Evolutionary conservation across 2,329 filamentous ascomycete genomes (phyloP).

Genomic region (Cordyceps pruinosa): DNA sequence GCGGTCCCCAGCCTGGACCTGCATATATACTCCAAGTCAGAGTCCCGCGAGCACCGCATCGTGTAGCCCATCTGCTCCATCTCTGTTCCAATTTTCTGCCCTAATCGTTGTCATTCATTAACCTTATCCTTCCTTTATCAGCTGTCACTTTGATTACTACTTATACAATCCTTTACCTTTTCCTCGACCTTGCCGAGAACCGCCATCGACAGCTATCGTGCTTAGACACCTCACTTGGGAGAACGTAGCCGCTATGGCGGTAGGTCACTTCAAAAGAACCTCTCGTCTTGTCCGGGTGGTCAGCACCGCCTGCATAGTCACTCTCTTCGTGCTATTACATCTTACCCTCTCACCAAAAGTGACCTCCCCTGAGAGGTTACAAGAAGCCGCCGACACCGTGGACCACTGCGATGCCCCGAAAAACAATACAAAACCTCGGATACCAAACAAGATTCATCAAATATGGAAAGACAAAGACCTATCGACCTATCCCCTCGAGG

Average conservation of each 20-base stretch:
- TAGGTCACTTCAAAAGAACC: background rate
- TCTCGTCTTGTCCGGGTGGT: background rate
- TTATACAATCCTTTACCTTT: too few relatives aligned
- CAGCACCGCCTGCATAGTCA: background rate
- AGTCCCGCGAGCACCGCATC: too few relatives aligned
- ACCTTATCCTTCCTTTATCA: too few relatives aligned
- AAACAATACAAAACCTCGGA: background rate
- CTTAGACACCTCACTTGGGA: too few relatives aligned
- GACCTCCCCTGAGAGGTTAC: background rate
- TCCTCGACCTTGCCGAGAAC: too few relatives aligned
- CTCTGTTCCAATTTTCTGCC: too few relatives aligned
- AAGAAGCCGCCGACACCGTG: conserved; percentile 3
- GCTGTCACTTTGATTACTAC: too few relatives aligned
- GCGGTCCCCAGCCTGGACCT: too few relatives aligned
- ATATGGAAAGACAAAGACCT: conserved; percentile 19
- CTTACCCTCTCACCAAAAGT: background rate
- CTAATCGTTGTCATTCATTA: too few relatives aligned
- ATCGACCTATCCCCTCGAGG: conserved; percentile 14
- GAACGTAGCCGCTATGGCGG: background rate
- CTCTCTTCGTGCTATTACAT: background rate
- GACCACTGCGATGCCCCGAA: background rate
- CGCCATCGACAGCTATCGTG: too few relatives aligned
- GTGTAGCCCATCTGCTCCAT: too few relatives aligned
- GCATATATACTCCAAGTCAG: too few relatives aligned
- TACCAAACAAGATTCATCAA: conserved; percentile 19